Evolutionary conservation across 768 basidiomycete species (phyloP).

Genomic region (Rhizopogon rudus): DNA sequence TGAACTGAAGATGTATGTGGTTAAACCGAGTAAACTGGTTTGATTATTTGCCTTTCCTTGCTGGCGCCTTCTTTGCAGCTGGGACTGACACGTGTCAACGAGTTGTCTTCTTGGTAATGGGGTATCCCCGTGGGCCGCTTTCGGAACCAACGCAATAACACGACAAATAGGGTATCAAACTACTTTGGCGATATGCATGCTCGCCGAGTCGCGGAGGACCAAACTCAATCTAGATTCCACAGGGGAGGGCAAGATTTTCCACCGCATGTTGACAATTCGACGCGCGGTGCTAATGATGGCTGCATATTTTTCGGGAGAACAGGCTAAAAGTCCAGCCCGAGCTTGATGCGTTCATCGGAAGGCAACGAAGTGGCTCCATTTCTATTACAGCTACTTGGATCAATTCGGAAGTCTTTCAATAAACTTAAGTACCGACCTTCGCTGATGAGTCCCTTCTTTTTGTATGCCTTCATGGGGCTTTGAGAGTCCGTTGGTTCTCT

Average conservation of each 20-base stretch:
- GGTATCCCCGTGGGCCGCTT: too few species aligned
- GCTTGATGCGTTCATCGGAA: constrained; percentile 26
- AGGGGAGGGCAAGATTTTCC: too few species aligned
- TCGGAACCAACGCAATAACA: too few species aligned
- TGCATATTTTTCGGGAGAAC: constrained; percentile 21
- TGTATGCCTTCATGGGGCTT: constrained; percentile 25
- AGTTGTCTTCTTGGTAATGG: background rate
- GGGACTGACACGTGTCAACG: constrained; percentile 40
- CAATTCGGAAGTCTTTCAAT: too few species aligned
- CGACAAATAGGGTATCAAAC: background rate
- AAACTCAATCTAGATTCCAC: too few species aligned
- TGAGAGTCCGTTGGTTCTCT: constrained; percentile 19
- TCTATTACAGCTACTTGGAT: background rate
- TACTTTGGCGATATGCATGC: constrained; percentile 1
- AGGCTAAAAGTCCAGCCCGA: constrained; percentile 26
- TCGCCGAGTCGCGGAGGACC: too few species aligned
- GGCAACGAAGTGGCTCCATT: constrained; percentile 16
- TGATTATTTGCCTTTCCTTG: constrained; percentile 50
- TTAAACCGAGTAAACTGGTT: too few species aligned
- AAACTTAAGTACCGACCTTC: constrained; percentile 24
- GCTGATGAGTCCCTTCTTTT: constrained; percentile 22
- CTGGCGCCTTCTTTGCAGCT: constrained; percentile 54
- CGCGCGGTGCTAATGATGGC: constrained; percentile 21
- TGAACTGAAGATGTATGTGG: too few species aligned
- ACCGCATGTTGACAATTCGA: too few species aligned